phyloP scores from a whole-genome alignment of 225 moss, liverwort and hornwort genomes.

The Ulota crispa region DNA sequence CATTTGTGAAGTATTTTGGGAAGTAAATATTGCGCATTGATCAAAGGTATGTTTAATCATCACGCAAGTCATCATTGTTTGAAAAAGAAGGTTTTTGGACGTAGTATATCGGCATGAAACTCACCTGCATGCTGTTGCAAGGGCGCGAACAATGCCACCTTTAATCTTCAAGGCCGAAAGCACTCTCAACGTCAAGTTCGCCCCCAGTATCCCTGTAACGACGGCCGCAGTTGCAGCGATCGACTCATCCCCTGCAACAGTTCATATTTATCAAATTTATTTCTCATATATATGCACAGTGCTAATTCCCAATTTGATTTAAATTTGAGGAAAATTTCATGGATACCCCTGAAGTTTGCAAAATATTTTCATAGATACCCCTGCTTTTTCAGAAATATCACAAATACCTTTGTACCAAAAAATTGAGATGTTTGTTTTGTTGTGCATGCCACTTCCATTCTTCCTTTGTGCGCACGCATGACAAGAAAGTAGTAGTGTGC shows the following conservation, averaged over 20 bases:
- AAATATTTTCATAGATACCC: no score
- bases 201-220: conserved; percentile 54
- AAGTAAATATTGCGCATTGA: neutral
- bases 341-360: no score
- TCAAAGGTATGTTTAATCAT: neutral
- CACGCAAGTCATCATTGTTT: neutral
- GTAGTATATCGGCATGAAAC: neutral
- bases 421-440: no score
- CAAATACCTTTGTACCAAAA: no score
- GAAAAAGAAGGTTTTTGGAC: neutral
- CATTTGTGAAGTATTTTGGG: neutral
- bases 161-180: conserved; percentile 50
- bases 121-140: conserved; percentile 59
- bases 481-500: no score
- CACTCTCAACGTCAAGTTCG: conserved; percentile 46
- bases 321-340: no score
- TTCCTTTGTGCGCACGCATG: no score
- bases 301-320: neutral
- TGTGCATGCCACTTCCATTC: no score
- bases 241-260: conserved; percentile 48
- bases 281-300: neutral
- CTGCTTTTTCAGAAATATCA: no score
- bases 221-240: conserved; percentile 55
- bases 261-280: neutral
- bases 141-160: conserved; percentile 42